Evolutionary conservation across 2,329 filamentous ascomycete genomes (phyloP), one percentile per base, ranked within the genome.

Genomic region (Fonsecaea pugnacius): DNA sequence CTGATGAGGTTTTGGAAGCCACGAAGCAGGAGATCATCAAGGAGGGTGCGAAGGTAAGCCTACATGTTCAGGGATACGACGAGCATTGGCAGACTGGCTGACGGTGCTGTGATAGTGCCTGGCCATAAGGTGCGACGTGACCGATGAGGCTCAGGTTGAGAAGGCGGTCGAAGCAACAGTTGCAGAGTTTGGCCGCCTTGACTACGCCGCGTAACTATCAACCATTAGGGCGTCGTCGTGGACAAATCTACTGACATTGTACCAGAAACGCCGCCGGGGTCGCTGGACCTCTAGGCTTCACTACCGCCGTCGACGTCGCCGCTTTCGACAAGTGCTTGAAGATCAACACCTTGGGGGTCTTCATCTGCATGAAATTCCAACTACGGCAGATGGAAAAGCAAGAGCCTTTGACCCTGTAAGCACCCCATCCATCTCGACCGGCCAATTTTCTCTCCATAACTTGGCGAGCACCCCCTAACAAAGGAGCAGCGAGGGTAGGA

Each of bases 311-410:
- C 46, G 73, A 76, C 1, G 75, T 82, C 54, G 75, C 76, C 1
- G 81, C 84, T 50, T 87, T 83, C 78, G 71, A 80, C 38, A 75
- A 77, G 6, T 76, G 86, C 0, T 68, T 87, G 3, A 77, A 80
- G 60, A 74, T 86, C 50, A 84, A 87, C 65, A 76, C 85, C 24
- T 80, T 80, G 40, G 85, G 85, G 3, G 82, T 87, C 0, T 86
- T 83, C 79, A 75, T 84, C 30, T 86, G 84, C 66, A 82, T 86
- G 69, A 77, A 78, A 58, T 36, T 83, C 77, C 91, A 92, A 7
- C 87, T 96, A 36, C 18, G 16, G 18, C 60, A 62, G 58, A 82
- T 82, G 79, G 66, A 80, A 6, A 72, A 77, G 65, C 79, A 82
- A 64, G 75, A 79, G 0, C 12, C 55, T 55, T 32, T 62, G 3